Evolutionary conservation across 75 land plant species (phyloP).

Genomic region (Selaginella tamariscina): DNA sequence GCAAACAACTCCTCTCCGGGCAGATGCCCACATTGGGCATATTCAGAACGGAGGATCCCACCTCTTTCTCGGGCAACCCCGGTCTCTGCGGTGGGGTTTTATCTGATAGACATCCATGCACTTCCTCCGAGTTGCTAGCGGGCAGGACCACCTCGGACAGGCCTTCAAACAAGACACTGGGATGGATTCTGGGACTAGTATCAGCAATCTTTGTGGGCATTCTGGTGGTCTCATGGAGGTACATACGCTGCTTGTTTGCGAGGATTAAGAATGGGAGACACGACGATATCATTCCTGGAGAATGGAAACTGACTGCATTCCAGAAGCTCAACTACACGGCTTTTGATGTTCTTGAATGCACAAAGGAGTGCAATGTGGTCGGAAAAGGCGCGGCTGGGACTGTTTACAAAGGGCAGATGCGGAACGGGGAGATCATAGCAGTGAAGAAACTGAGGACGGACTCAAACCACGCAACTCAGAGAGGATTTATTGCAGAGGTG

Average conservation of each 20-base stretch:
- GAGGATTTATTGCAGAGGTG: conserved; percentile 39
- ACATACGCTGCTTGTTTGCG: neutral
- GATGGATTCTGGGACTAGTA: neutral
- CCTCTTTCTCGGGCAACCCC: conserved; percentile 19
- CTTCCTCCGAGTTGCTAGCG: neutral
- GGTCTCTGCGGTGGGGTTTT: conserved; percentile 53
- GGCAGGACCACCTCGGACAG: neutral
- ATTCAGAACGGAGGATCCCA: neutral
- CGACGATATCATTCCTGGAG: neutral
- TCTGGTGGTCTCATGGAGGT: neutral
- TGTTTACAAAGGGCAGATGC: conserved; percentile 67
- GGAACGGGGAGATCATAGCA: conserved; percentile 57
- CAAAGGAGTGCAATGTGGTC: neutral
- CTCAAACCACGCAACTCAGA: conserved; percentile 20
- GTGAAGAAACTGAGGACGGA: conserved; percentile 51
- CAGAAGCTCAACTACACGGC: conserved; percentile 3
- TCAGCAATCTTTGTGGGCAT: neutral
- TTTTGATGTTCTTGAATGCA: conserved; percentile 8
- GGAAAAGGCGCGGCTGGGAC: conserved; percentile 72
- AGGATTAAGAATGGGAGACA: neutral
- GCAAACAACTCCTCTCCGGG: conserved; percentile 21
- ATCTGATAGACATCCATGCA: neutral
- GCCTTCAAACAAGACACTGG: neutral
- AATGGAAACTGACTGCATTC: conserved; percentile 17
- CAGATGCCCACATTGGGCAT: conserved; percentile 5